These are phyloP conservation scores for Leptosphaerulina australis DNA, from an alignment of 2,329 filamentous ascomycete species.

Conservation along the genomic window DNA sequence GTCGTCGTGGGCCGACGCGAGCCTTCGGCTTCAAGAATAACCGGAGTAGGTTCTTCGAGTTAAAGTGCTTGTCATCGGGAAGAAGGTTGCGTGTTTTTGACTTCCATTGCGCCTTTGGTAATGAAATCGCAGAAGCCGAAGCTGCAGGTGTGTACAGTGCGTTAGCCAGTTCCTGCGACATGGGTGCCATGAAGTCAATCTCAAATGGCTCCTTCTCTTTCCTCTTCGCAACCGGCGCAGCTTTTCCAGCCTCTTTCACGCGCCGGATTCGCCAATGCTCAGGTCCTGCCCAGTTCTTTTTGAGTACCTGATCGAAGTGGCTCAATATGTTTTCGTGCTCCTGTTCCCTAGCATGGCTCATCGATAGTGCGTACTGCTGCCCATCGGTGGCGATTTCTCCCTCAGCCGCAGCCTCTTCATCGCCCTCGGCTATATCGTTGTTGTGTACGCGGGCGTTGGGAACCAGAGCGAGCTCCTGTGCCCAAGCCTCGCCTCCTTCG, in stretches of 20 bases:
- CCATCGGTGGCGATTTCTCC: constrained; percentile 62
- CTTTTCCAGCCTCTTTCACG: constrained; percentile 76
- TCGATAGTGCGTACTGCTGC: constrained; percentile 78
- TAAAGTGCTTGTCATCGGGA: constrained; percentile 98
- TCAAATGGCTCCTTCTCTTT: constrained; percentile 98
- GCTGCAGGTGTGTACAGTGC: constrained; percentile 80
- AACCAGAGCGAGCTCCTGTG: constrained; percentile 82
- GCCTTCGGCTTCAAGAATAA: constrained; percentile 96
- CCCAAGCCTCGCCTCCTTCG: constrained; percentile 95
- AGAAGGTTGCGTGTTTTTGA: constrained; percentile 91
- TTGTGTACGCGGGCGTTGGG: constrained; percentile 84
- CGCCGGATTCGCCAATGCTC: constrained; percentile 97
- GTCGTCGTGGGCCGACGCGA: constrained; percentile 71
- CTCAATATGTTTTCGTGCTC: constrained; percentile 95
- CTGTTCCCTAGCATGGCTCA: constrained; percentile 69
- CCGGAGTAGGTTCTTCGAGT: constrained; percentile 84
- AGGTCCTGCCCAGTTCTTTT: constrained; percentile 98
- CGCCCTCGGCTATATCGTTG: constrained; percentile 62
- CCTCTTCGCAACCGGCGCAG: constrained; percentile 64
- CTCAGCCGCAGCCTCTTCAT: constrained; percentile 57
- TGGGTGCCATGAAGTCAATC: constrained; percentile 83
- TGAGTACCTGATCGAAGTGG: constrained; percentile 94
- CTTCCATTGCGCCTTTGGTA: constrained; percentile 95
- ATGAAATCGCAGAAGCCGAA: constrained; percentile 78
- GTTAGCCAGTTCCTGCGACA: constrained; percentile 74